Percentiles rank a stretch among this genome's conserved stretches.
phyloP scores from a whole-genome alignment of 1,284 basidiomycete genomes.

The Pascua sp. region DNA sequence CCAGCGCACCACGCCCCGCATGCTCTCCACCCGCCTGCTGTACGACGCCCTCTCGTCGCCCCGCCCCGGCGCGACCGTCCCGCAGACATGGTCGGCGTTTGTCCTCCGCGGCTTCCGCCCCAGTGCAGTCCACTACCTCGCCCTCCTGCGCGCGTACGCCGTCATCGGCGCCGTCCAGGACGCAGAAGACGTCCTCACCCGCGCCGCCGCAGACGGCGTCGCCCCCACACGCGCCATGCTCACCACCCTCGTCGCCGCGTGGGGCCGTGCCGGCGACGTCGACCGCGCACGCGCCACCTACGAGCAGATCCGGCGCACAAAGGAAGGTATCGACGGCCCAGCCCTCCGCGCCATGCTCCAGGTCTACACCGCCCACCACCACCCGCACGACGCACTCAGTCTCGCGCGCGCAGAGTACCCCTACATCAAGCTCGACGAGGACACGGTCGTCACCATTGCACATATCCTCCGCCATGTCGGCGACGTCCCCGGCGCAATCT shows the following conservation, averaged over 20 bases:
- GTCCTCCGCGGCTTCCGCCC: conserved; percentile 37
- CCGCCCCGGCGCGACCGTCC: conserved; percentile 22
- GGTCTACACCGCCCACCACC: neutral
- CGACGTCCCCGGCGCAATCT: conserved; percentile 13
- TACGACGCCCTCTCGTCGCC: conserved; percentile 28
- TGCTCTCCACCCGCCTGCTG: conserved; percentile 29
- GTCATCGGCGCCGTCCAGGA: conserved; percentile 32
- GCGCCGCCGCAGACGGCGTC: conserved; percentile 25
- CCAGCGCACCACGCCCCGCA: conserved; percentile 4
- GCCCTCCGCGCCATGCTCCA: conserved; percentile 8
- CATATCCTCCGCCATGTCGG: conserved; percentile 6
- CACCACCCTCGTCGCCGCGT: conserved; percentile 22
- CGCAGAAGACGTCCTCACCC: conserved; percentile 28
- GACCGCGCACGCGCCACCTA: conserved; percentile 6
- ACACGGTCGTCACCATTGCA: conserved; percentile 7
- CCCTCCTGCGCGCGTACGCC: conserved; percentile 38
- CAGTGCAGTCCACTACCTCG: conserved; percentile 27
- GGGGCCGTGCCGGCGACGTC: conserved; percentile 2
- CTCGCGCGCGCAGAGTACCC: conserved; percentile 9
- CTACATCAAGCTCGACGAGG: conserved; percentile 5
- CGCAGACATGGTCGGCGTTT: conserved; percentile 30
- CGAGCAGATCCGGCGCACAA: neutral
- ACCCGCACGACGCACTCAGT: neutral
- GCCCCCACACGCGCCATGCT: conserved; percentile 24
- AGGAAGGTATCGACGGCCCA: conserved; percentile 1